Percentiles rank a stretch among this genome's conserved stretches.
These are phyloP conservation scores for Cryptococcus sp. DNA, from an alignment of 1,284 basidiomycete species.

Conservation along the genomic window DNA sequence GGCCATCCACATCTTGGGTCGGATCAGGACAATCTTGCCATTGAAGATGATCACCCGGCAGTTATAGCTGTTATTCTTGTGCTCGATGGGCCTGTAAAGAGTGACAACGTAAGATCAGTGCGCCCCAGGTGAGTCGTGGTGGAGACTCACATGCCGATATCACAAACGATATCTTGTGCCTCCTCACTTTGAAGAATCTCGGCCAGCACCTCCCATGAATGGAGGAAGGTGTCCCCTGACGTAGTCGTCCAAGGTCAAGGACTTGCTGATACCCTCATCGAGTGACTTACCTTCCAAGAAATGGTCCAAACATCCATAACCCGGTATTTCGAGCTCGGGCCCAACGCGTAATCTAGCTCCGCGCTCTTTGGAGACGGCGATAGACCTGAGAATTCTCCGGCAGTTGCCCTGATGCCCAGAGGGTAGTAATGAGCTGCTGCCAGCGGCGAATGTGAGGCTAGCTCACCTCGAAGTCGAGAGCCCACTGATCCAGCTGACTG, in stretches of 20 bases:
- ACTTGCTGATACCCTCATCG: neutral
- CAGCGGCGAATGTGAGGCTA: neutral
- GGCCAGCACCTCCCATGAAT: slow-evolving; percentile 92
- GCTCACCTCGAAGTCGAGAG: slow-evolving; percentile 36
- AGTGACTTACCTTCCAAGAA: slow-evolving; percentile 56
- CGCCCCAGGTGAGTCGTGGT: neutral
- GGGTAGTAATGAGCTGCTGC: neutral
- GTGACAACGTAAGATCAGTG: slow-evolving; percentile 5
- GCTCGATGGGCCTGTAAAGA: slow-evolving; percentile 76
- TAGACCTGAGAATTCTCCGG: slow-evolving; percentile 86
- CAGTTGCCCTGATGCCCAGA: slow-evolving; percentile 71
- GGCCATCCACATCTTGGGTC: slow-evolving; percentile 99
- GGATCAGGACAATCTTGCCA: slow-evolving; percentile 83
- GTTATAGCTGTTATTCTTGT: slow-evolving; percentile 98
- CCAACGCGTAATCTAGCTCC: slow-evolving; percentile 96
- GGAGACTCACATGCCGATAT: slow-evolving; percentile 81
- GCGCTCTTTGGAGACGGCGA: slow-evolving; percentile 78
- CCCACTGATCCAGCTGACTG: slow-evolving; percentile 38
- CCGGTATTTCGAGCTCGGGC: slow-evolving; percentile 96
- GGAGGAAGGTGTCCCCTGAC: slow-evolving; percentile 86
- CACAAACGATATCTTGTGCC: slow-evolving; percentile 78
- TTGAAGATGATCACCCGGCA: slow-evolving; percentile 88
- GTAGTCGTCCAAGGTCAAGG: neutral
- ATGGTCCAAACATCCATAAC: slow-evolving; percentile 93
- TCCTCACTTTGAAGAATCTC: slow-evolving; percentile 80